Evolutionary conservation across 129 eudicot species (phyloP).

Genomic region (Arctium minus): DNA sequence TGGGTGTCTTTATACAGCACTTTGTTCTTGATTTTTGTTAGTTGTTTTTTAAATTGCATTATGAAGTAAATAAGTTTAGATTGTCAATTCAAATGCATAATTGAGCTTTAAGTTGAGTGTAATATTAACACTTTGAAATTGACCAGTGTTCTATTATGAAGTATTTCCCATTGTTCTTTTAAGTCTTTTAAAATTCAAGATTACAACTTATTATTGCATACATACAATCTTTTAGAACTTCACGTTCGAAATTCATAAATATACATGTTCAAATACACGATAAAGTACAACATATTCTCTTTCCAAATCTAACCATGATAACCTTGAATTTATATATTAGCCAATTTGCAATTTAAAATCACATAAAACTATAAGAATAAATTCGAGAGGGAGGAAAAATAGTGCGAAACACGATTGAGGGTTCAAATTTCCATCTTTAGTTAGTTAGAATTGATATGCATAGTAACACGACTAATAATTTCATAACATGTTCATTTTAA

Average conservation of each 20-base stretch:
- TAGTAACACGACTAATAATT: no score
- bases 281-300: neutral
- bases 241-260: neutral
- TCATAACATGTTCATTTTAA: no score
- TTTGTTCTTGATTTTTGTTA: neutral
- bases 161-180: neutral
- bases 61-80: neutral
- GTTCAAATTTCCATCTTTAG: no score
- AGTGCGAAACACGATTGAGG: no score
- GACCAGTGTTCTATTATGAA: no score
- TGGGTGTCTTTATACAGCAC: no score
- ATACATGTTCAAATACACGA: neutral
- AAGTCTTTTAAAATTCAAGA: neutral
- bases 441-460: no score
- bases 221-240: neutral
- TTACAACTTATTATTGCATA: neutral
- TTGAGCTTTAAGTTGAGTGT: neutral
- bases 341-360: neutral
- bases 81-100: neutral
- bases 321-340: neutral
- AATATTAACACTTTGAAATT: neutral
- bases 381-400: no score
- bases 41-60: neutral
- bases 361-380: no score
- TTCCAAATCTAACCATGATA: neutral